Conservation (phyloP, 1,139 yeast genomes). For the Kodamaea suecica region DNA sequence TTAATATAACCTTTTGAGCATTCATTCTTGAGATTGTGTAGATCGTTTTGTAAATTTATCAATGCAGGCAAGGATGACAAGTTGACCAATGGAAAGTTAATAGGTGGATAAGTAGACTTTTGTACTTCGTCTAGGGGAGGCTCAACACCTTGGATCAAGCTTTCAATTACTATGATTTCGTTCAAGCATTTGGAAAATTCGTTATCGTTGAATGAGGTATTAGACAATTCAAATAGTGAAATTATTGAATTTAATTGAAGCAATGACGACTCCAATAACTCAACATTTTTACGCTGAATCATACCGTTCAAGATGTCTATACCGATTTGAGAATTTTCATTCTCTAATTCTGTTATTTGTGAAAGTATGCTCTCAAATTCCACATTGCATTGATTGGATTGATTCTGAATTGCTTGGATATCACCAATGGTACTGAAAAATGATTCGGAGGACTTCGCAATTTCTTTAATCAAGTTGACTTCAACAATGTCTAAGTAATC, state of each 20-base stretch:
- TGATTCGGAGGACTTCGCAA: slow-evolving; percentile 77
- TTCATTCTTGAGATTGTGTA: slow-evolving; percentile 46
- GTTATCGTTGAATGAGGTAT: slow-evolving; percentile 41
- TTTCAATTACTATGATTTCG: slow-evolving; percentile 54
- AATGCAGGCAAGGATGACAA: slow-evolving; percentile 60
- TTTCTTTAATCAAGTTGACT: slow-evolving; percentile 73
- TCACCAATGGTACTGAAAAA: slow-evolving; percentile 85
- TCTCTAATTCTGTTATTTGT: slow-evolving; percentile 43
- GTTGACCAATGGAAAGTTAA: too few relatives aligned
- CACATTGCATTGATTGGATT: slow-evolving; percentile 51
- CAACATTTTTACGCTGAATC: slow-evolving; percentile 57
- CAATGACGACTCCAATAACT: slow-evolving; percentile 59
- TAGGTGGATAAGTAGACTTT: too few relatives aligned
- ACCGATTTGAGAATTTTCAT: slow-evolving; percentile 51
- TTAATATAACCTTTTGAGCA: slow-evolving; percentile 69
- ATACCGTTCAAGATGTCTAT: slow-evolving; percentile 50
- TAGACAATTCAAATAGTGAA: slow-evolving; percentile 52
- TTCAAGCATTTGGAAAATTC: slow-evolving; percentile 45
- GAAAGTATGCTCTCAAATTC: slow-evolving; percentile 45
- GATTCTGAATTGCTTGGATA: slow-evolving; percentile 57
- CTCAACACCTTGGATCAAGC: slow-evolving; percentile 53
- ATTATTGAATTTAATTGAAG: slow-evolving; percentile 58
- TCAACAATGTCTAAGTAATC: slow-evolving; percentile 85
- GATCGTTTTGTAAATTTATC: slow-evolving; percentile 50
- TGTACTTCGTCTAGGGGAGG: slow-evolving; percentile 12